Conservation (phyloP, 257 asterid genomes). For the Avicennia marina region DNA sequence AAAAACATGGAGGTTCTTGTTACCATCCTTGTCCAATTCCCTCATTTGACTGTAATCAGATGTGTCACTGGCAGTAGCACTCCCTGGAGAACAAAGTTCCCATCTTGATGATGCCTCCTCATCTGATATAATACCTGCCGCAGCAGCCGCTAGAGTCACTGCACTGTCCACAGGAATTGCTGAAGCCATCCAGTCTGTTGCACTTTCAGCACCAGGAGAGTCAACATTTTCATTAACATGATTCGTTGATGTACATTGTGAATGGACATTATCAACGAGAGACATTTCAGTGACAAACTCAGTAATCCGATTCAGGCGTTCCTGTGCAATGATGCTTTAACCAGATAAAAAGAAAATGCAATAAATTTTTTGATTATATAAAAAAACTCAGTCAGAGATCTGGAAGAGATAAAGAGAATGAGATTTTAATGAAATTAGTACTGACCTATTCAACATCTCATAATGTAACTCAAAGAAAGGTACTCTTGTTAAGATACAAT, state of each 20-base stretch:
- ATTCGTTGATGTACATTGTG: slow-evolving; percentile 31
- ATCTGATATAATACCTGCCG: slow-evolving; percentile 71
- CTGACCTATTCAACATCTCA: slow-evolving; percentile 84
- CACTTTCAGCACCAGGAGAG: slow-evolving; percentile 40
- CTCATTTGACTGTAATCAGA: slow-evolving; percentile 45
- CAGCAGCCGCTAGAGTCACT: slow-evolving; percentile 65
- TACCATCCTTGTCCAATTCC: slow-evolving; percentile 43
- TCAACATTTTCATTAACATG: slow-evolving; percentile 28
- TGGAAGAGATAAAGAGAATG: neutral
- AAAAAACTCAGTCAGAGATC: neutral
- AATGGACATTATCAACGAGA: slow-evolving; percentile 37
- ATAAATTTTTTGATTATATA: slow-evolving; percentile 8
- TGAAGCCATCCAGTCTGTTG: slow-evolving; percentile 60
- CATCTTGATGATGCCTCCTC: slow-evolving; percentile 58
- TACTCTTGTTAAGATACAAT: slow-evolving; percentile 82
- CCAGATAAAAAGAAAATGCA: slow-evolving; percentile 25
- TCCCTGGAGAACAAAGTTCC: slow-evolving; percentile 50
- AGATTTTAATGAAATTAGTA: slow-evolving; percentile 5
- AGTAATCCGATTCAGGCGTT: slow-evolving; percentile 79
- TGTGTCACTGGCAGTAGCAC: slow-evolving; percentile 46
- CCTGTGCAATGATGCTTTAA: slow-evolving; percentile 89
- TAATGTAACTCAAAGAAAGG: slow-evolving; percentile 90
- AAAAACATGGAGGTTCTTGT: slow-evolving; percentile 29
- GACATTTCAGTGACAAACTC: slow-evolving; percentile 61
- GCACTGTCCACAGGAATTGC: slow-evolving; percentile 69